Base-by-base conservation (phyloP, 495 filamentous ascomycete species). In the Elasticomyces elasticus region DNA sequence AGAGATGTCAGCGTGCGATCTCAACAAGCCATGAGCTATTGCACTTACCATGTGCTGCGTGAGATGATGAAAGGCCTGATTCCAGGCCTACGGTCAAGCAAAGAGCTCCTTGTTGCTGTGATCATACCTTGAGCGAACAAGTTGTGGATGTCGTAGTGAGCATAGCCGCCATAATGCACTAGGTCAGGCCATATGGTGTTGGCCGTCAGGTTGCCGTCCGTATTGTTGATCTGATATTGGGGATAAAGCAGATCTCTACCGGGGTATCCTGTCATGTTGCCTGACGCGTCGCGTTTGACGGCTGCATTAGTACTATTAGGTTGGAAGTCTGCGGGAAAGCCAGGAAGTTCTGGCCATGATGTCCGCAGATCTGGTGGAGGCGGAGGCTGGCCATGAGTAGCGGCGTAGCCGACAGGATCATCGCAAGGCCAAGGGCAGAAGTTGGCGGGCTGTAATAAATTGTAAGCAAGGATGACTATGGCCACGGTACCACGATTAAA, bases 71-170 rank as follows among this genome's bases (percentile, higher is more conserved):
- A 60, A 4, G 89, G 87, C 0, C 88, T 77, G 1, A 79, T 70
- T 1, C 63, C 66, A 0, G 88, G 86, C 1, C 85, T 80, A 31
- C 86, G 79, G 28, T 71, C 66, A 10, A 79, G 68, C 86, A 94
- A 85, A 7, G 86, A 83, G 3, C 75, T 63, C 50, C 79, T 73
- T 22, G 81, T 85, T 0, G 79, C 69, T 7, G 75, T 70, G 24
- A 79, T 81, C 89, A 94, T 95, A 86, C 92, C 87, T 9, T 78
- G 81, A 35, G 88, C 89, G 66, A 87, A 58, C n/a, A 94, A 67
- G 64, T 95, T 95, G 67, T 95, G 89, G 1, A 80, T 83, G 57
- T 87, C 89, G 63, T 90, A 91, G 67, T 88, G 83, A 15, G 68
- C 69, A 48, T 81, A 74, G 1, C 84, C 85, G 56, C 85, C 83